phyloP scores from a whole-genome alignment of 1,284 basidiomycete species.

The Fomitopsis betulina region DNA sequence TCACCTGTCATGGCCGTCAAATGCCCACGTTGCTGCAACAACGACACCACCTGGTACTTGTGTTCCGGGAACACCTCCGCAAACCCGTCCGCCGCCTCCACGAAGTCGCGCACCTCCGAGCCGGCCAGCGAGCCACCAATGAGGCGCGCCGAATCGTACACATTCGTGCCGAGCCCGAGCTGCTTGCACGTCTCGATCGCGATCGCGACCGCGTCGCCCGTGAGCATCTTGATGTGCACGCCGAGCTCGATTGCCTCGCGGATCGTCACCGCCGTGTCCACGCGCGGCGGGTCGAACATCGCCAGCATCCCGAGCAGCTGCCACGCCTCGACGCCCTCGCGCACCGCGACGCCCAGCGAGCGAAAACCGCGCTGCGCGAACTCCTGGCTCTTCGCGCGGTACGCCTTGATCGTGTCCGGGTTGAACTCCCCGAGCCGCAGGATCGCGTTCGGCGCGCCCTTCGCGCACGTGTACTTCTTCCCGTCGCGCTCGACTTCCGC shows the following conservation, averaged over 20 bases:
- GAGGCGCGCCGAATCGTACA: constrained; percentile 9
- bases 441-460: constrained; percentile 10
- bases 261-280: constrained; percentile 8
- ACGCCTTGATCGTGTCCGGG: constrained; percentile 6
- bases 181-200: constrained; percentile 12
- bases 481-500: constrained; percentile 10
- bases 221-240: constrained; percentile 10
- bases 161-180: constrained; percentile 10
- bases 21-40: constrained; percentile 9
- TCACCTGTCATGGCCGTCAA: constrained; percentile 10
- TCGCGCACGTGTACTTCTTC: constrained; percentile 7
- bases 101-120: constrained; percentile 11
- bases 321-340: constrained; percentile 7
- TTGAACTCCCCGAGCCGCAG: constrained; percentile 5
- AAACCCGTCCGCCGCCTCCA: constrained; percentile 9
- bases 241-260: constrained; percentile 9
- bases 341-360: constrained; percentile 8
- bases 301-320: constrained; percentile 8
- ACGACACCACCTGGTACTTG: constrained; percentile 10
- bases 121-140: constrained; percentile 7
- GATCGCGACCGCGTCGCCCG: constrained; percentile 10
- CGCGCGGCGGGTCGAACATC: constrained; percentile 9
- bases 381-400: constrained; percentile 8
- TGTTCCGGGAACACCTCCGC: constrained; percentile 11
- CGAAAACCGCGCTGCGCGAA: constrained; percentile 10